phyloP scores from a whole-genome alignment of 805 yeast genomes.

The Blastobotrys attinorum region DNA sequence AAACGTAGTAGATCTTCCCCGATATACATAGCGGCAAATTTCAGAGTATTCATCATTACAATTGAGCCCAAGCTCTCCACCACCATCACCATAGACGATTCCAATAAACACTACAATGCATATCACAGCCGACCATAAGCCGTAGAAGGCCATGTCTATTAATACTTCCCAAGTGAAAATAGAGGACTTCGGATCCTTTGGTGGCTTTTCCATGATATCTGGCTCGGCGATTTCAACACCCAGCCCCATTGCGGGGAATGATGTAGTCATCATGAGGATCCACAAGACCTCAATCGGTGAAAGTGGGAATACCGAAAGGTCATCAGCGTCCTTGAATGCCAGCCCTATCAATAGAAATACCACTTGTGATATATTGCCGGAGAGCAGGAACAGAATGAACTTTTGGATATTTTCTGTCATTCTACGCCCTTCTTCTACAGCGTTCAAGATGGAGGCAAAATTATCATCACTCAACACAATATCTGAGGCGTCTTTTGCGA shows the following conservation, averaged over 20 bases:
- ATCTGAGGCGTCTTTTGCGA: conserved; percentile 75
- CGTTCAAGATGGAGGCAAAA: conserved; percentile 70
- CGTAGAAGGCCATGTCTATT: conserved; percentile 63
- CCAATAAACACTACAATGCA: conserved; percentile 62
- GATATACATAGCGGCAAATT: conserved; percentile 55
- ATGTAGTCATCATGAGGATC: conserved; percentile 71
- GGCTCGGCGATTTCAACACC: conserved; percentile 60
- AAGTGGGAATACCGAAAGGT: conserved; percentile 71
- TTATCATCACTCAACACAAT: conserved; percentile 70
- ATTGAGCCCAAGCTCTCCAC: conserved; percentile 53
- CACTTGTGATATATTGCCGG: conserved; percentile 68
- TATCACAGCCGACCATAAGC: conserved; percentile 62
- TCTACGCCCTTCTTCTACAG: conserved; percentile 73
- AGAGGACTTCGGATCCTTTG: conserved; percentile 45
- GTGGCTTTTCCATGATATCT: conserved; percentile 57
- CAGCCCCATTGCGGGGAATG: conserved; percentile 80
- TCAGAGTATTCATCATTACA: conserved; percentile 49
- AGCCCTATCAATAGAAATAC: conserved; percentile 62
- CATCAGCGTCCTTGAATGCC: conserved; percentile 55
- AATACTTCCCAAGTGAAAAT: conserved; percentile 63
- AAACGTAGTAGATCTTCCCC: conserved; percentile 70
- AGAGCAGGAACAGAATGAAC: conserved; percentile 63
- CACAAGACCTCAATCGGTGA: conserved; percentile 75
- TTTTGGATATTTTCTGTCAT: conserved; percentile 75
- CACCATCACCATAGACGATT: conserved; percentile 56